phyloP scores from a whole-genome alignment of 257 asterid species.

The Eucommia ulmoides region DNA sequence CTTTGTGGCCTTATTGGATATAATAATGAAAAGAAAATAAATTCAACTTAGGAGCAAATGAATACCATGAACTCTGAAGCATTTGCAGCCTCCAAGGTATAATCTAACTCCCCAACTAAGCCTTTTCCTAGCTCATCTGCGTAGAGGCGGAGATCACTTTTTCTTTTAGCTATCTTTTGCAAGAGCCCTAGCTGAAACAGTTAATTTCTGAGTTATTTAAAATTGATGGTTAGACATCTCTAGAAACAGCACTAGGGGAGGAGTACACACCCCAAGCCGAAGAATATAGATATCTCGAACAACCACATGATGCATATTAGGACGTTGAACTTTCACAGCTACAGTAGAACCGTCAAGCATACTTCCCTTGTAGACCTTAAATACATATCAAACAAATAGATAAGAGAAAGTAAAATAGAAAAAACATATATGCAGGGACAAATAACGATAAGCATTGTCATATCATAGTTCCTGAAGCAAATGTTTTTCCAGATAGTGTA shows the following conservation, averaged over 20 bases:
- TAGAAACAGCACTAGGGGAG: slow-evolving; percentile 5
- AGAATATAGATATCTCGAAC: slow-evolving; percentile 87
- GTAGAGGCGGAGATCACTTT: slow-evolving; percentile 70
- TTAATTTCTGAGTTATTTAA: slow-evolving; percentile 16
- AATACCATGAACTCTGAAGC: slow-evolving; percentile 73
- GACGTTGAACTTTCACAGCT: slow-evolving; percentile 98
- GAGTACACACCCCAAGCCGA: slow-evolving; percentile 75
- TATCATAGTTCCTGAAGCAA: background rate
- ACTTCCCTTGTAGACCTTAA: slow-evolving; percentile 76
- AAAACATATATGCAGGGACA: slow-evolving; percentile 1
- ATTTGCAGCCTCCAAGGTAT: slow-evolving; percentile 85
- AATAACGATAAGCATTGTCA: background rate
- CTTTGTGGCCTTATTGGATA: background rate
- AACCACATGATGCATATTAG: slow-evolving; percentile 62
- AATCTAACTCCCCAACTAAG: slow-evolving; percentile 89
- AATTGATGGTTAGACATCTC: slow-evolving; percentile 6
- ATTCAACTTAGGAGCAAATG: slow-evolving; percentile 3
- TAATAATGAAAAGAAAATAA: slow-evolving; percentile 2
- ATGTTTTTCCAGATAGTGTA: background rate
- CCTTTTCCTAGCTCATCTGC: slow-evolving; percentile 99
- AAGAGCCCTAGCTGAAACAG: slow-evolving; percentile 71
- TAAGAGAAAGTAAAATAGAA: too few species aligned
- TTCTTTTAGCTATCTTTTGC: slow-evolving; percentile 75
- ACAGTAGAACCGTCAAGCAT: slow-evolving; percentile 73
- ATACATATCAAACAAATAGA: too few species aligned